These are phyloP conservation scores for Yamadazyma sp. DNA, from an alignment of 805 yeast species.

Conservation along the genomic window DNA sequence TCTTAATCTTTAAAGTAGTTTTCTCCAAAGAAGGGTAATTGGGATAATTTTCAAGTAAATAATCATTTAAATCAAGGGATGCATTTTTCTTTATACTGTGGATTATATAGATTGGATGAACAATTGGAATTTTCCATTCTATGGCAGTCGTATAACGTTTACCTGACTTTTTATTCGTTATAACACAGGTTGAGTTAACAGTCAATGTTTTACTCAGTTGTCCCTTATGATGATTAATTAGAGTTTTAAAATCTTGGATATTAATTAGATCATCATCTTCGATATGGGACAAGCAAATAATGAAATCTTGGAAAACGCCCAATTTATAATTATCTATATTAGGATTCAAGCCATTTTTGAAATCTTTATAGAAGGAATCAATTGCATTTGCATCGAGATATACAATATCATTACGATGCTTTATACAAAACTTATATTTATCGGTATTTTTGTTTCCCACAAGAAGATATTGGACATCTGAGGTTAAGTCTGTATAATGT, in stretches of 20 bases:
- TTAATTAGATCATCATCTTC: slow-evolving; percentile 13
- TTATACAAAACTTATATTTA: slow-evolving; percentile 51
- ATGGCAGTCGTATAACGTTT: slow-evolving; percentile 50
- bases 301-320: slow-evolving; percentile 44
- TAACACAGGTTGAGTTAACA: slow-evolving; percentile 38
- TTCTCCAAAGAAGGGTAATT: slow-evolving; percentile 3
- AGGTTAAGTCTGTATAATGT: slow-evolving; percentile 54
- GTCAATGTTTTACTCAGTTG: slow-evolving; percentile 49
- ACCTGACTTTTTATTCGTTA: slow-evolving; percentile 52
- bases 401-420: slow-evolving; percentile 52
- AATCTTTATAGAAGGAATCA: slow-evolving; percentile 40
- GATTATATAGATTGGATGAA: slow-evolving; percentile 50
- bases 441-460: slow-evolving; percentile 59
- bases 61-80: slow-evolving; percentile 37
- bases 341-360: slow-evolving; percentile 48
- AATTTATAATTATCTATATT: slow-evolving; percentile 24
- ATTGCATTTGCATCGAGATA: slow-evolving; percentile 52
- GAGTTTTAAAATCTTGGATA: slow-evolving; percentile 10
- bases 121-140: slow-evolving; percentile 51
- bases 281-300: slow-evolving; percentile 44
- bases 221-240: slow-evolving; percentile 48
- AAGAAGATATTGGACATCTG: slow-evolving; percentile 56
- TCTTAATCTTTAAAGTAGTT: slow-evolving; percentile 13
- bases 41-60: slow-evolving; percentile 25
- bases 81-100: slow-evolving; percentile 47